Percentiles rank a stretch among this genome's conserved stretches.
Conservation (phyloP, 2,329 filamentous ascomycete species). For the Graphium sp. region DNA sequence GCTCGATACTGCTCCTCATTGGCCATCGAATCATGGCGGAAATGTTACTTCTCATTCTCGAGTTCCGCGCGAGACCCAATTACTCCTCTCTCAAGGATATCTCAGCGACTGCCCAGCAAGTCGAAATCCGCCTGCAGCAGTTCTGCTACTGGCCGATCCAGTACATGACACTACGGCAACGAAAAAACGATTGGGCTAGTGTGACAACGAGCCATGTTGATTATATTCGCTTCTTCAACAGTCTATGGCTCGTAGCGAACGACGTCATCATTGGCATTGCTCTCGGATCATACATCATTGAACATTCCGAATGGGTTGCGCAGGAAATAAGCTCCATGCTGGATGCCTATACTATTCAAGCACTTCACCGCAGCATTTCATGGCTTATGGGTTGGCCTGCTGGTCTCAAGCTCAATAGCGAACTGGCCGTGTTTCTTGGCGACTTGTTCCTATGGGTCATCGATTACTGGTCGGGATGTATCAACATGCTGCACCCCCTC, state of each 20-base stretch:
- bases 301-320: constrained; percentile 77
- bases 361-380: constrained; percentile 71
- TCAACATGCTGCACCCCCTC: constrained; percentile 59
- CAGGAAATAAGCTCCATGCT: constrained; percentile 62
- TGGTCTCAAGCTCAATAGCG: constrained; percentile 85
- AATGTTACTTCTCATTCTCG: constrained; percentile 58
- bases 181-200: constrained; percentile 88
- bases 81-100: constrained; percentile 84
- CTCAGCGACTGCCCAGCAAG: constrained; percentile 89
- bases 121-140: constrained; percentile 91
- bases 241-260: constrained; percentile 93
- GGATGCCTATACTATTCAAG: constrained; percentile 71
- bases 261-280: constrained; percentile 98
- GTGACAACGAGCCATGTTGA: constrained; percentile 91
- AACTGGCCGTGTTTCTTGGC: constrained; percentile 83
- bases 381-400: constrained; percentile 97
- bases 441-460: constrained; percentile 98
- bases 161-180: constrained; percentile 75
- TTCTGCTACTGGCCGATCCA: constrained; percentile 99
- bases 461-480: constrained; percentile 84
- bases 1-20: constrained; percentile 66
- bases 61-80: constrained; percentile 67
- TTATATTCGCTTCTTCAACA: constrained; percentile 98
- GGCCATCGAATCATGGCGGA: constrained; percentile 70
- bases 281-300: constrained; percentile 88